Base-by-base conservation (phyloP, 257 asterid genomes). In the Jasminum sambac region DNA sequence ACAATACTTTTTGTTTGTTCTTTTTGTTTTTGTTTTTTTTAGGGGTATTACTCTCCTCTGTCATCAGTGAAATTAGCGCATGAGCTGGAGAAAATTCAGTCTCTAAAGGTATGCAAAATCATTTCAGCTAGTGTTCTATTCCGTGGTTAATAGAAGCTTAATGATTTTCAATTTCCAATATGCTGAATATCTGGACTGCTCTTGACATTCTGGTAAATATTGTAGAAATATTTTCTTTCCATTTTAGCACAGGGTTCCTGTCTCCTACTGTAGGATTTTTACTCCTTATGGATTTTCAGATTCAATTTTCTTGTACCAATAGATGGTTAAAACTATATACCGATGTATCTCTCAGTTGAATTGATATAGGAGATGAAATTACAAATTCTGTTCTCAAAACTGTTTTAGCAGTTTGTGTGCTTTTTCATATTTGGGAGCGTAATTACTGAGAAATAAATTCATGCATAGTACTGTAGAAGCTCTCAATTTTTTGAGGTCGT, bases 11-110 rank as follows among this genome's bases (percentile, higher is more conserved):
- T 30, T 30, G 36, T 30, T 30, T 30, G 36, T 30, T 4, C 4
- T 59, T 71, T 36, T 38, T 62, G 48, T 68, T 14, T 38, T 82
- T 75, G 76, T 19, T 34, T 79, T 58, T 23, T 80, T 59, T 76
- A 91, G 97, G 96, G 83, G 52, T 73, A 72, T 72, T 79, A 69
- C 80, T 79, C 82, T 79, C 99, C 99, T 78, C 70, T 94, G 74
- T 11, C 72, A 43, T 72, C 84, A 13, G 83, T 94, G 81, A 94
- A 88, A 81, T 75, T 94, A 82, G 88, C 92, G 39, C 82, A 78
- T 57, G 96, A 94, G 78, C 86, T 94, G 81, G 91, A 81, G 84
- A 91, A 91, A 77, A 89, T 94, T 74, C 75, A 77, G 36, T 78
- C 91, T 58, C 79, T 91, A 72, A 94, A 91, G 99, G 99, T 94